A percentile compares a stretch with the other conserved stretches of the same genome.
phyloP scores from a whole-genome alignment of 768 basidiomycete genomes.

The Leccinum uliginosum region DNA sequence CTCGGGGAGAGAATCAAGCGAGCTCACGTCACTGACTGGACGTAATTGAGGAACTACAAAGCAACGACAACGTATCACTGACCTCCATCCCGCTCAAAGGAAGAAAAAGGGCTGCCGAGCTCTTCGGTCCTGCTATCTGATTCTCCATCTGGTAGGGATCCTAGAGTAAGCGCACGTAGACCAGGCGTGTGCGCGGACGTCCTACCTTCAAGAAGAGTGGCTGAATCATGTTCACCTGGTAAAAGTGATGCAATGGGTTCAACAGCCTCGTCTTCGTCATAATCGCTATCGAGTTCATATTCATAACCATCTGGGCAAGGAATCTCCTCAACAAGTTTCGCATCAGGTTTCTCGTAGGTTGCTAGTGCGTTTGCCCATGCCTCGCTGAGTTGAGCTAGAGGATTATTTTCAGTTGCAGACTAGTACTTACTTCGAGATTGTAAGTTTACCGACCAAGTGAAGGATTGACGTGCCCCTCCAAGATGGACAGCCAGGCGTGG shows the following conservation, averaged over 20 bases:
- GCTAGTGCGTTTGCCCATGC: conserved; percentile 9
- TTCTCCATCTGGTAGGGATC: conserved; percentile 2
- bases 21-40: conserved; percentile 5
- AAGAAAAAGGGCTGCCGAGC: conserved; percentile 6
- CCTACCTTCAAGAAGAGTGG: background rate
- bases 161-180: background rate
- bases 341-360: background rate
- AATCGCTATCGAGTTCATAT: conserved; percentile 25
- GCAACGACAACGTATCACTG: background rate
- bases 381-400: conserved; percentile 8
- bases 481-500: conserved; percentile 14
- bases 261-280: conserved; percentile 15
- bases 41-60: conserved; percentile 5
- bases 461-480: conserved; percentile 6
- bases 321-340: conserved; percentile 1
- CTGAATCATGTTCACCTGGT: background rate
- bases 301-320: conserved; percentile 10
- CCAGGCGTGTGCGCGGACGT: background rate
- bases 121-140: background rate
- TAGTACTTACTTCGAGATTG: background rate
- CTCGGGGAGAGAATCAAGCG: background rate
- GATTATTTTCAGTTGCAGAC: background rate
- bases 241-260: background rate
- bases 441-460: conserved; percentile 6
- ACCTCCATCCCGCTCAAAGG: conserved; percentile 11